These are phyloP conservation scores for Pistacia integerrima DNA, from an alignment of 345 rosid species.

Conservation along the genomic window DNA sequence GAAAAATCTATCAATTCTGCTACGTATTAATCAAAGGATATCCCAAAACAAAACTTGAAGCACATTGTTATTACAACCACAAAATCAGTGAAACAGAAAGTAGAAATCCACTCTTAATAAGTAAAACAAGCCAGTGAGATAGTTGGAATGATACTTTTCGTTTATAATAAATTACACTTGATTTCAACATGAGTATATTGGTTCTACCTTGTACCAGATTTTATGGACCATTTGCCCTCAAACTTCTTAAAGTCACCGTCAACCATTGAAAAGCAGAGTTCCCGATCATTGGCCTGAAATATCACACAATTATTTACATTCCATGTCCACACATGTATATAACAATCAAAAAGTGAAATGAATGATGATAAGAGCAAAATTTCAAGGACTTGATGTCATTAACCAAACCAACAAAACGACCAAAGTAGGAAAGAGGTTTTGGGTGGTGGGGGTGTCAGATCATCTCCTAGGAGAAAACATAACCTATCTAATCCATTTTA, in stretches of 20 bases:
- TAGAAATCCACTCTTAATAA: not conserved
- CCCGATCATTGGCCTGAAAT: conserved; percentile 61
- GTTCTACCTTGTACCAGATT: conserved; percentile 67
- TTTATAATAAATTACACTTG: not conserved
- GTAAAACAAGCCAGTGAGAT: not conserved
- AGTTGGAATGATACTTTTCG: not conserved
- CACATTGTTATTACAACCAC: too few species aligned
- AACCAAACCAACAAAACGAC: not conserved
- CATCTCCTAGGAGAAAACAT: too few species aligned
- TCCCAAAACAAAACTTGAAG: too few species aligned
- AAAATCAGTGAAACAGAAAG: too few species aligned
- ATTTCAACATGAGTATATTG: not conserved
- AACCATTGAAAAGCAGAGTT: conserved; percentile 88
- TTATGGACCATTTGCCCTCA: conserved; percentile 92
- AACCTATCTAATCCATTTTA: too few species aligned
- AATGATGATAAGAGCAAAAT: not conserved
- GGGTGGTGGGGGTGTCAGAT: too few species aligned
- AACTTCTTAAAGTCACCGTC: conserved; percentile 99
- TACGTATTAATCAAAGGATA: too few species aligned
- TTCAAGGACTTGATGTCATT: not conserved
- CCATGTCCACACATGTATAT: not conserved
- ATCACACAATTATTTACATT: not conserved
- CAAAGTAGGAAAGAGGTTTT: not conserved
- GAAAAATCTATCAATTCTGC: too few species aligned
- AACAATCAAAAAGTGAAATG: not conserved